Percentiles rank a stretch among this genome's conserved stretches.
phyloP scores from a whole-genome alignment of 345 rosid genomes.

The Gossypium rotundifolium region DNA sequence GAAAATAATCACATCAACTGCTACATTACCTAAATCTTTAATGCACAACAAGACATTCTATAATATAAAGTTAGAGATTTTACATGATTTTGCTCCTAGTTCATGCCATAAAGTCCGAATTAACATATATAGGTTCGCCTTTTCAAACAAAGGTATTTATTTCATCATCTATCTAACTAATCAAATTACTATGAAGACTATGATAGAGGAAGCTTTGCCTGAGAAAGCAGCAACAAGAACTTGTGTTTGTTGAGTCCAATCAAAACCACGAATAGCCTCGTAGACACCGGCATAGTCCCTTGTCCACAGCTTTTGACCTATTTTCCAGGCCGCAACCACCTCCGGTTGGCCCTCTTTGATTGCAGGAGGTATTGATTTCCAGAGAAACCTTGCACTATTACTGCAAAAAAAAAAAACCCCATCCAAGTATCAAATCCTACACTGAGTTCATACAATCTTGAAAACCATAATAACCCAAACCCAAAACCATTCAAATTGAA shows the following conservation, averaged over 20 bases:
- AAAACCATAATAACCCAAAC: background rate
- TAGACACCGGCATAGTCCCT: conserved; percentile 70
- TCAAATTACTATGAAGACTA: background rate
- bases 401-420: conserved; percentile 30
- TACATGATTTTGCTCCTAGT: background rate
- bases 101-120: background rate
- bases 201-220: background rate
- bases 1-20: background rate
- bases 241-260: conserved; percentile 71
- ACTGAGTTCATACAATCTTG: background rate
- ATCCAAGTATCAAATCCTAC: background rate
- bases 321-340: conserved; percentile 67
- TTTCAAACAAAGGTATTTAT: background rate
- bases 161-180: conserved; percentile 23
- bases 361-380: conserved; percentile 69
- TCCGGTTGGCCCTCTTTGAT: conserved; percentile 70
- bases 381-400: conserved; percentile 73
- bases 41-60: background rate
- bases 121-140: background rate
- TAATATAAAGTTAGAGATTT: background rate
- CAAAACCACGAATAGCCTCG: conserved; percentile 59
- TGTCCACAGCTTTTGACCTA: conserved; percentile 85
- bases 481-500: no score
- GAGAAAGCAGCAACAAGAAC: conserved; percentile 62
- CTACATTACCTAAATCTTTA: background rate